Evolutionary conservation across 495 filamentous ascomycete genomes (phyloP).

Genomic region (Penicillium dipodomyicola): DNA sequence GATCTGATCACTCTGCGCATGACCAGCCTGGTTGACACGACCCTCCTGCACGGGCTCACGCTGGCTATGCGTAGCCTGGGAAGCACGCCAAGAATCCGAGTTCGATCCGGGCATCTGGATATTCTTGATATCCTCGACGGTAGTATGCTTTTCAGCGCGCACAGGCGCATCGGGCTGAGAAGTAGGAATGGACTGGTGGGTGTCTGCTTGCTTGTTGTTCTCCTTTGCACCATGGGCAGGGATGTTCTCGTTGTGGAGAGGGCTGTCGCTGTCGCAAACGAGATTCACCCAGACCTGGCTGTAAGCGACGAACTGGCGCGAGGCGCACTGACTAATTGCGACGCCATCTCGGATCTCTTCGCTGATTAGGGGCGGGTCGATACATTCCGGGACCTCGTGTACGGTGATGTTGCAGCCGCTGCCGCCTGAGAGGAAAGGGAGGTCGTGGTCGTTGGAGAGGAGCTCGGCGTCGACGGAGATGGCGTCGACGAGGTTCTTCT

Average conservation of each 20-base stretch:
- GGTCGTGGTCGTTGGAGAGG: conserved; percentile 16
- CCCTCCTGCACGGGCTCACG: conserved; percentile 21
- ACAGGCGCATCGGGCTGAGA: background rate
- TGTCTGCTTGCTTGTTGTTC: conserved; percentile 13
- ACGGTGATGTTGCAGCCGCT: conserved; percentile 37
- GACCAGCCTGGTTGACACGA: conserved; percentile 27
- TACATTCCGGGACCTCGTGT: conserved; percentile 39
- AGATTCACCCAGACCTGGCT: conserved; percentile 37
- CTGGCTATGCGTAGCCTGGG: conserved; percentile 17
- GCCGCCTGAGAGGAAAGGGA: conserved; percentile 15
- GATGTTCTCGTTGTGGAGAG: background rate
- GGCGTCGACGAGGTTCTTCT: conserved; percentile 27
- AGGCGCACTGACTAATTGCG: conserved; percentile 29
- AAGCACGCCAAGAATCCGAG: conserved; percentile 21
- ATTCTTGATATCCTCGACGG: conserved; percentile 10
- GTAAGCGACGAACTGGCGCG: conserved; percentile 28
- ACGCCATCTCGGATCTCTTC: conserved; percentile 24
- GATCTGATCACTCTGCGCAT: conserved; percentile 22
- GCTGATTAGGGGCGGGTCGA: conserved; percentile 32
- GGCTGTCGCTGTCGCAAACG: conserved; percentile 24
- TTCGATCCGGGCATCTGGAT: conserved; percentile 30
- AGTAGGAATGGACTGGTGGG: background rate
- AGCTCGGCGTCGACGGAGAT: conserved; percentile 37
- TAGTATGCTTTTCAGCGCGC: conserved; percentile 15
- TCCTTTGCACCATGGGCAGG: conserved; percentile 3